A percentile compares a stretch with the other conserved stretches of the same genome.
Evolutionary conservation across 2,329 filamentous ascomycete species (phyloP).

Genomic region (Annulohypoxylon truncatum): DNA sequence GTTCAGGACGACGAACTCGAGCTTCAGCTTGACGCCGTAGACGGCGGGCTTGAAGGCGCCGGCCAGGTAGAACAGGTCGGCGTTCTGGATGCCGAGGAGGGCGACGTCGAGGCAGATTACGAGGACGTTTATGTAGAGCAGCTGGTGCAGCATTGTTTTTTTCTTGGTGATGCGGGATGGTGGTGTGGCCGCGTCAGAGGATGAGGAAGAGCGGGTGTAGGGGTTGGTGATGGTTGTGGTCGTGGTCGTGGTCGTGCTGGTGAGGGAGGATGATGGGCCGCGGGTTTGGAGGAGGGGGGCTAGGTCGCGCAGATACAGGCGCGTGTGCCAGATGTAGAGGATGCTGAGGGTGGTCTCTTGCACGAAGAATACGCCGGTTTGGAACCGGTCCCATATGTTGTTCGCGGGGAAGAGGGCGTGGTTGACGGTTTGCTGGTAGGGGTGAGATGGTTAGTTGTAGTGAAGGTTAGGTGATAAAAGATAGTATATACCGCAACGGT

Average conservation of each 20-base stretch:
- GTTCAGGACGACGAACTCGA: constrained; percentile 52
- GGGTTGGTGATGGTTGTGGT: no score
- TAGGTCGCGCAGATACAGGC: constrained; percentile 38
- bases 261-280: constrained; percentile 10
- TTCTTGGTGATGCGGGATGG: constrained; percentile 5
- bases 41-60: constrained; percentile 50
- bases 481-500: constrained; percentile 43
- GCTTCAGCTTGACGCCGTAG: constrained; percentile 52
- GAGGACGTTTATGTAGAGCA: constrained; percentile 54
- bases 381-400: constrained; percentile 48
- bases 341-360: constrained; percentile 48
- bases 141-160: constrained; percentile 46
- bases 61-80: constrained; percentile 53
- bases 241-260: constrained; percentile 2
- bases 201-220: no score
- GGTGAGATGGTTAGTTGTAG: constrained; percentile 38
- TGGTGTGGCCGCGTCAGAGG: no score
- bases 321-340: constrained; percentile 50
- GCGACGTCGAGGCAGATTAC: constrained; percentile 54
- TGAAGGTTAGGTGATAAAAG: background rate
- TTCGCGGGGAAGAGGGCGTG: constrained; percentile 34
- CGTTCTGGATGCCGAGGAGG: constrained; percentile 53
- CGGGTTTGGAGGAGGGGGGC: constrained; percentile 19
- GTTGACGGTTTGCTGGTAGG: constrained; percentile 42
- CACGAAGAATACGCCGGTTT: constrained; percentile 50